Evolutionary conservation across 1,284 basidiomycete genomes (phyloP), one percentile per base, ranked within the genome.

Genomic region (Ceratobasidium sp.): DNA sequence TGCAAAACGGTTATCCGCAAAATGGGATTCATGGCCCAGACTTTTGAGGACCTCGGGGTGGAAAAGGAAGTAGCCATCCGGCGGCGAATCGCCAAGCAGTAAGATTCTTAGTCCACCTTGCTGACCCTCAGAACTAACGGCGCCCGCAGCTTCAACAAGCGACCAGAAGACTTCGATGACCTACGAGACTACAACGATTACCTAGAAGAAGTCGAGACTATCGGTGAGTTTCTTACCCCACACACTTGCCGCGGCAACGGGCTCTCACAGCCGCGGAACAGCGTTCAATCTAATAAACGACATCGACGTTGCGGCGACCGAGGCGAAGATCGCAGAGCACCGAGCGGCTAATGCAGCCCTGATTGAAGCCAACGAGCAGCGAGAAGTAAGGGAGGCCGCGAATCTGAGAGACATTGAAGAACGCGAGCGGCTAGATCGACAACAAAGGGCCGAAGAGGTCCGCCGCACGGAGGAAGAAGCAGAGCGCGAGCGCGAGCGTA

Each of bases 231-330:
- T 30, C 57, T 18, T 30, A 28, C 35, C 23, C 26, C 69, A 13
- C 16, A 9, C 30, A 2, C 47, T 47, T 59, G 4, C 52, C 52
- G 32, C 73, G 41, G 38, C 44, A 73, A 59, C 58, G 49, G 28
- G 26, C 66, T 62, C 73, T 74, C 55, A 44, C 6, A 38, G 76
- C 74, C 69, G 11, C 35, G 35, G 35, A 38, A 43, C 75, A 95
- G 95, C 95, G 0, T 99, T 98, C 85, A 98, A 98, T 80, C 88
- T 99, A 16, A 94, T 99, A 75, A 92, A 99, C 79, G 91, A 95
- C 72, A 88, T 96, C 62, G 92, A 98, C 78, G 81, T 96, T n/a
- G 82, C 87, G 16, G 85, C 90, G 76, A 98, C 96, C 0, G 95
- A 98, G 83, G 89, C 88, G 9, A 89, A 91, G 46, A 93, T 99